Percentiles rank a stretch among this genome's conserved stretches.
These are phyloP conservation scores for Diplosphaera chodatii DNA, from an alignment of 139 green algal genomes.

Conservation along the genomic window DNA sequence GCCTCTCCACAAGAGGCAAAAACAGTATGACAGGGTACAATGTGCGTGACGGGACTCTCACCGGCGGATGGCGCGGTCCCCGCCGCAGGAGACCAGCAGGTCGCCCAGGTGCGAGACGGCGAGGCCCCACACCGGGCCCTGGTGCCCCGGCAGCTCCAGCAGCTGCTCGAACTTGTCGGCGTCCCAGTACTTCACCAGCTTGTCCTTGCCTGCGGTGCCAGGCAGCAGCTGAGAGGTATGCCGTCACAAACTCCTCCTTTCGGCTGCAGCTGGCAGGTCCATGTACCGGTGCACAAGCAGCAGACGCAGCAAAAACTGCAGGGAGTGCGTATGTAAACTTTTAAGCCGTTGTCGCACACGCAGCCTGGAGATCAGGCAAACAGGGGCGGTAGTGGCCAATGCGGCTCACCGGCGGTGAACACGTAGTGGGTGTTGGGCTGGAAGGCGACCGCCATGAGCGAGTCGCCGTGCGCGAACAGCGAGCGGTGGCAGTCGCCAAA, in stretches of 20 bases:
- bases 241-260: too few species aligned
- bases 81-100: conserved; percentile 68
- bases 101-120: conserved; percentile 73
- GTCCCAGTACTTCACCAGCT: conserved; percentile 95
- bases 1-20: too few species aligned
- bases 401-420: conserved; percentile 56
- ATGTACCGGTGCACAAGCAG: too few species aligned
- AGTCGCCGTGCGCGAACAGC: conserved; percentile 91
- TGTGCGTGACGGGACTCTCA: too few species aligned
- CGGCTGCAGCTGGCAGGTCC: too few species aligned
- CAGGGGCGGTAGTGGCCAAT: too few species aligned
- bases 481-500: conserved; percentile 98
- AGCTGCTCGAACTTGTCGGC: conserved; percentile 90
- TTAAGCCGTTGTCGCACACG: too few species aligned
- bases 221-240: not conserved
- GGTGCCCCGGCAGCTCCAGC: conserved; percentile 83
- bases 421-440: conserved; percentile 91
- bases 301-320: too few species aligned
- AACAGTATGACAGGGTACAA: too few species aligned
- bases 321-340: too few species aligned
- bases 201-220: conserved; percentile 70
- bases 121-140: conserved; percentile 77
- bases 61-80: conserved; percentile 48
- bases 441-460: conserved; percentile 80
- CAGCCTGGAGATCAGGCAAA: too few species aligned